A percentile compares a stretch with the other conserved stretches of the same genome.
Conservation (phyloP, 495 filamentous ascomycete species). For the Xylaria flabelliformis region DNA sequence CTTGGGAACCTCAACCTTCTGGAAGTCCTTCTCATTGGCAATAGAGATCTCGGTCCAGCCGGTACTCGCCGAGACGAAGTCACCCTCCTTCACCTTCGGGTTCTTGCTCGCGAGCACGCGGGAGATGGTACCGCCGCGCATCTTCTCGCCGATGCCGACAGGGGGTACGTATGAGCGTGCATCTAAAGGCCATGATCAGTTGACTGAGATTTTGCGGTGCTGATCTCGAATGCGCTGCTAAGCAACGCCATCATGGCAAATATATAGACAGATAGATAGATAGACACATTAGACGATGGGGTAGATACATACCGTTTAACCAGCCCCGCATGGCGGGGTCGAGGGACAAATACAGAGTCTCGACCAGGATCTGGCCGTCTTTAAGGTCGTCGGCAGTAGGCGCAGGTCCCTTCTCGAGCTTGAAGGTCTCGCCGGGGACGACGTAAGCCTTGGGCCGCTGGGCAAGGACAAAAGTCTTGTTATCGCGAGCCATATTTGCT, state of each 20-base stretch:
- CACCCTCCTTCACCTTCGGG: constrained; percentile 56
- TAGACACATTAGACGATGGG: background rate
- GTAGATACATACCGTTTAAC: constrained; percentile 55
- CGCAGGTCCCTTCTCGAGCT: constrained; percentile 53
- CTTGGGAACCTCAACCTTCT: constrained; percentile 52
- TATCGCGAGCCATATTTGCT: constrained; percentile 46
- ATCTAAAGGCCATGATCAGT: constrained; percentile 45
- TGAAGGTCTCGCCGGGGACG: constrained; percentile 60
- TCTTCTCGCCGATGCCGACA: constrained; percentile 68
- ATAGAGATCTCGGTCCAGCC: constrained; percentile 72
- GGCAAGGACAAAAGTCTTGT: constrained; percentile 56
- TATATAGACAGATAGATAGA: background rate
- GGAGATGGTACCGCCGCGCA: constrained; percentile 67
- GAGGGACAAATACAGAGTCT: constrained; percentile 73
- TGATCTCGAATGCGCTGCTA: background rate
- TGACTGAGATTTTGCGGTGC: background rate
- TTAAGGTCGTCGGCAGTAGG: constrained; percentile 55
- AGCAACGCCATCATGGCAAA: background rate
- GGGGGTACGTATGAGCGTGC: constrained; percentile 71
- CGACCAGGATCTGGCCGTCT: constrained; percentile 68
- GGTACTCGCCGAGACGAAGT: constrained; percentile 55
- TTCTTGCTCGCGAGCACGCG: constrained; percentile 55
- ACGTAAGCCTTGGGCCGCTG: constrained; percentile 54
- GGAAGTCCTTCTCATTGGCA: constrained; percentile 50
- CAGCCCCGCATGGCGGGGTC: constrained; percentile 84